phyloP scores from a whole-genome alignment of 140 eudicot genomes.

The Cichorium intybus region DNA sequence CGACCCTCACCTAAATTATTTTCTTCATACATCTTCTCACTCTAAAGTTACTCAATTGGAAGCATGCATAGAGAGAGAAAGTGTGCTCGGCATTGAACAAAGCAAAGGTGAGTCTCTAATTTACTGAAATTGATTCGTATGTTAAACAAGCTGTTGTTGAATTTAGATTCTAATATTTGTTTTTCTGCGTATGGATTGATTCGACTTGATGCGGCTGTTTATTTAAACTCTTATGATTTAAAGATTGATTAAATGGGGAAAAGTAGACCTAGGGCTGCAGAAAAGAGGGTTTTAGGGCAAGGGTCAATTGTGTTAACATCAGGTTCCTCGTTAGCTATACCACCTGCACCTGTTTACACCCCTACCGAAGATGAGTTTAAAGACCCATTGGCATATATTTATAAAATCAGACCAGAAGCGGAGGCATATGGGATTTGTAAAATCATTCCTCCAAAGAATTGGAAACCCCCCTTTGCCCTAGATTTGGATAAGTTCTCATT shows the following conservation, averaged over 20 bases:
- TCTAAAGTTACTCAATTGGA: constrained; percentile 4
- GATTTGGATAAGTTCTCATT: constrained; percentile 66
- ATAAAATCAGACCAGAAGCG: constrained; percentile 86
- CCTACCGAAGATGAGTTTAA: constrained; percentile 85
- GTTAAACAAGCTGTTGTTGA: neutral
- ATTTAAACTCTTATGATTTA: constrained; percentile 10
- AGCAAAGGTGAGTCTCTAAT: constrained; percentile 17
- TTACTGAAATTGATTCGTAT: neutral
- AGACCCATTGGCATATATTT: constrained; percentile 80
- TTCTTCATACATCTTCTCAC: constrained; percentile 5
- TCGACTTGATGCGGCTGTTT: constrained; percentile 10
- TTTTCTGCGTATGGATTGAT: neutral
- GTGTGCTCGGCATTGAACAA: neutral
- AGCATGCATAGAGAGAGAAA: neutral
- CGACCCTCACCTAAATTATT: constrained; percentile 8
- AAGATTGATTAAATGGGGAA: constrained; percentile 63
- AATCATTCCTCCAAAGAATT: constrained; percentile 76
- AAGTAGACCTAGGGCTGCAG: constrained; percentile 91
- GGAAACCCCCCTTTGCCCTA: constrained; percentile 95
- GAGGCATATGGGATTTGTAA: constrained; percentile 88
- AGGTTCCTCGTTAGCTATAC: constrained; percentile 47
- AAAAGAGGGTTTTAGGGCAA: constrained; percentile 73
- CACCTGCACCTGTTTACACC: constrained; percentile 80
- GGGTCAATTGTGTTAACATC: constrained; percentile 36
- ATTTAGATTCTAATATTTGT: neutral